phyloP scores from a whole-genome alignment of 257 asterid genomes.

The Voacanga thouarsii region DNA sequence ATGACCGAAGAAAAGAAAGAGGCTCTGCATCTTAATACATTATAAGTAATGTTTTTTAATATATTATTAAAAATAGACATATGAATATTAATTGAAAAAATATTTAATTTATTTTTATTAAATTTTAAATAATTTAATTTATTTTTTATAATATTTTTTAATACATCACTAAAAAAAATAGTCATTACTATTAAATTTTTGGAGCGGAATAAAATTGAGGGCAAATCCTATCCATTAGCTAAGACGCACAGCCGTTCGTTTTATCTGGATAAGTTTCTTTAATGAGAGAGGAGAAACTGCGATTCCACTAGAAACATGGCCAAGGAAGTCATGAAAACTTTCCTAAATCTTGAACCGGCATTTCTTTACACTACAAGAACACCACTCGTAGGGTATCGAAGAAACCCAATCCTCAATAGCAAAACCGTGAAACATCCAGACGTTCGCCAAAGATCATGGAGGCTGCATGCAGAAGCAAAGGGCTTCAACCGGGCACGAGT shows the following conservation, averaged over 20 bases:
- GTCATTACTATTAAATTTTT: too few species aligned
- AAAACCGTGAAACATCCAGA: slow-evolving; percentile 18
- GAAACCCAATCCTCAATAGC: slow-evolving; percentile 26
- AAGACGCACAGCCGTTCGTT: slow-evolving; percentile 40
- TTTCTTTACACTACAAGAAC: slow-evolving; percentile 27
- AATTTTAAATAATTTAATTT: too few species aligned
- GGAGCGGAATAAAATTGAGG: too few species aligned
- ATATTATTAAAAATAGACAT: too few species aligned
- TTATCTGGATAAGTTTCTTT: slow-evolving; percentile 39
- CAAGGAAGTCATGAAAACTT: slow-evolving; percentile 46
- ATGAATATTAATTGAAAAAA: too few species aligned
- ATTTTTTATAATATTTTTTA: too few species aligned
- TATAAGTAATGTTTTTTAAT: too few species aligned
- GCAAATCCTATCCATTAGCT: slow-evolving; percentile 7
- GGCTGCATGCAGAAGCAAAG: slow-evolving; percentile 48
- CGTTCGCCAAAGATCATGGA: slow-evolving; percentile 37
- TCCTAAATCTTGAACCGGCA: slow-evolving; percentile 32
- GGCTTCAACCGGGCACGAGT: slow-evolving; percentile 45
- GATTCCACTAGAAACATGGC: slow-evolving; percentile 7
- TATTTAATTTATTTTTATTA: too few species aligned
- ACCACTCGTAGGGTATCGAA: slow-evolving; percentile 21
- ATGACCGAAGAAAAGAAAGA: background rate
- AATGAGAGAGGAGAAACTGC: background rate
- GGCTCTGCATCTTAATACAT: too few species aligned
- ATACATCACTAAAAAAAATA: too few species aligned